Base-by-base conservation (phyloP, 176 grass and related monocot genomes). In the Eleusine coracana region DNA sequence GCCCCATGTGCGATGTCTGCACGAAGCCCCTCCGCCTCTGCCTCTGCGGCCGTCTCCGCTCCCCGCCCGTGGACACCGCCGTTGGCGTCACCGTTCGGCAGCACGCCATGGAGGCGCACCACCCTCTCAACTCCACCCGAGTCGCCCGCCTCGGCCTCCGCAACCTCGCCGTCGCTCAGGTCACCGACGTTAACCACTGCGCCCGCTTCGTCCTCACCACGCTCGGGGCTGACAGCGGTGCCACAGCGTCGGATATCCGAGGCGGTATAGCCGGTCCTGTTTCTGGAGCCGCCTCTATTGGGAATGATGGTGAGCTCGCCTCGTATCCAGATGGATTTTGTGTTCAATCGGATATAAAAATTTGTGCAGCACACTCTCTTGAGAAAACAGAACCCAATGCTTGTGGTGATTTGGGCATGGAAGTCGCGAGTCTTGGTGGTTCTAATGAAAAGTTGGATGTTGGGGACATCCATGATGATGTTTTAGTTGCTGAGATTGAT, bases 121-220 rank as follows among this genome's bases (percentile, higher is more conserved):
- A 98, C 68, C 95, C 92, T 6, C 95, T 98, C 49, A 98, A 94
- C 80, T 98, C 95, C 50, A 91, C 85, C 29, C 89, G 92, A 3
- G 74, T 98, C 40, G 95, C 88, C n/a, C 86, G 90, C 74, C 81
- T 98, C 41, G 92, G 95, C 23, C 87, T 95, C 61, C 90, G 82
- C 77, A 98, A 98, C 60, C 77, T 98, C 79, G 21, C 80, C 10
- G 82, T 98, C 8, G 64, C 70, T 9, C 81, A 72, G 62, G 86
- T 98, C 5, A 80, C 88, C 2, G 95, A 98, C 79, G 92, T 98
- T 41, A 95, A 93, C 73, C 79, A 89, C 66, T 78, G 86, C 48
- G 92, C 95, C 31, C 48, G 56, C 71, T 90, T 98, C 77, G 34
- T 81, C 74, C 70, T 98, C 84, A 78, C 76, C 40, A 89, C 92